Base-by-base conservation (phyloP, 352 stramenopile species). In the Phytophthora pistaciae region DNA sequence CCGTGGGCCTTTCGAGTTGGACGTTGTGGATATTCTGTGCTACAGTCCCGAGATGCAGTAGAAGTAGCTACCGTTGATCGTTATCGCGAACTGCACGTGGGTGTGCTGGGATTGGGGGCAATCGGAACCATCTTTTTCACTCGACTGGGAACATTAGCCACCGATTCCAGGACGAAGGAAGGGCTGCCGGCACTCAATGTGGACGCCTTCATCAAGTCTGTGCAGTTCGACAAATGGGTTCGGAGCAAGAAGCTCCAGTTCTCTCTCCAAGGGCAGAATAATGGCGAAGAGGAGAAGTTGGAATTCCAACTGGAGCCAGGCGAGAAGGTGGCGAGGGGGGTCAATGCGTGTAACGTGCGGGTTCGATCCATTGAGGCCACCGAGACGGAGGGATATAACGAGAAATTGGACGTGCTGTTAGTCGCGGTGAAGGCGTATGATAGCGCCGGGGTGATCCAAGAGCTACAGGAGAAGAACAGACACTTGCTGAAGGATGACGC, bases 91-190 rank as follows among this genome's bases (percentile, higher is more conserved):
- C 66, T 91, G 29, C 79, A 71, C 14, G 54, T 94, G 42, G 87
- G 84, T 14, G 74, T 95, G 49, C 67, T 95, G 6, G 87, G 87
- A 25, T 66, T 95, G 11, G 87, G 87, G 25, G 85, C 85, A 5
- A 90, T 95, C 49, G 87, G 87, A 18, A 90, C 85, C 9, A 91
- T 92, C 59, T 84, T 93, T 64, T 93, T 95, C 70, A 79, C 78
- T 49, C 78, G 78, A 59, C 52, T 93, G 55, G 77, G 68, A 10
- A 57, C 46, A 7, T 61, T 89, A 10, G 77, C 80, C 5, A 49
- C 50, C 8, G 27, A 44, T 56, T 49, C 16, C 10, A 56, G 55
- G 29, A 25, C 44, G 16, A 49, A 48, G 2, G 55, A 40, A 18
- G 10, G 54, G 23, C 36, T 56, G 1, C 65, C 68, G 11, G 38